phyloP scores from a whole-genome alignment of 192 early-diverging fungal species.

The Thamnidium elegans region DNA sequence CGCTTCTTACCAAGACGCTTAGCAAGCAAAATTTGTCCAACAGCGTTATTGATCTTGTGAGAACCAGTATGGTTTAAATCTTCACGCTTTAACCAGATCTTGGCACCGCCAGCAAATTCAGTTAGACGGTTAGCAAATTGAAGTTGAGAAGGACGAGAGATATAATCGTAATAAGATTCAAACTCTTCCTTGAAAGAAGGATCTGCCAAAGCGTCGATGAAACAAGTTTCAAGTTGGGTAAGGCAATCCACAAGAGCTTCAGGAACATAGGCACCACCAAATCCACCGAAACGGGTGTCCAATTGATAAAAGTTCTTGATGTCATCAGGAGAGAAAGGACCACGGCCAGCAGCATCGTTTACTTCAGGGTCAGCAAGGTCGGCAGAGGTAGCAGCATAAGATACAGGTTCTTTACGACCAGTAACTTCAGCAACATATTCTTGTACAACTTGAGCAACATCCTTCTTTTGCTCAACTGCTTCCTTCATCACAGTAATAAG shows the following conservation, averaged over 20 bases:
- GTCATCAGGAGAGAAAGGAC: conserved; percentile 12
- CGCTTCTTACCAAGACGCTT: conserved; percentile 93
- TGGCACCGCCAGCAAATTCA: conserved; percentile 70
- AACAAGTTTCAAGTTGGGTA: conserved; percentile 84
- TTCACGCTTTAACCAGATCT: conserved; percentile 98
- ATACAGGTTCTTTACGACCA: conserved; percentile 33
- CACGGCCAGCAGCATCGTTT: conserved; percentile 14
- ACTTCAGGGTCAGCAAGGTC: conserved; percentile 25
- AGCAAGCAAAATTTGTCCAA: conserved; percentile 93
- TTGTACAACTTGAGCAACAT: conserved; percentile 42
- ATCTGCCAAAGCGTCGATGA: conserved; percentile 74
- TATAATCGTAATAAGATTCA: conserved; percentile 86
- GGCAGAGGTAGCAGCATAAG: conserved; percentile 40
- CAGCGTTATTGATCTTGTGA: conserved; percentile 98
- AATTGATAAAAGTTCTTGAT: conserved; percentile 50
- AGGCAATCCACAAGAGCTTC: conserved; percentile 97
- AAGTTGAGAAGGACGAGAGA: conserved; percentile 85
- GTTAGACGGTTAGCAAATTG: conserved; percentile 89
- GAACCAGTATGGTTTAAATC: conserved; percentile 99
- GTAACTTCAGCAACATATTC: conserved; percentile 47
- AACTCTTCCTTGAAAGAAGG: conserved; percentile 94
- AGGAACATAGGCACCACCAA: conserved; percentile 96
- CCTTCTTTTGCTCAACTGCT: conserved; percentile 34
- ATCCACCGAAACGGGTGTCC: conserved; percentile 85
- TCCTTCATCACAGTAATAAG: conserved; percentile 81